Base-by-base conservation (phyloP, 2,329 filamentous ascomycete species). In the Gaeumannomyces tritici region DNA sequence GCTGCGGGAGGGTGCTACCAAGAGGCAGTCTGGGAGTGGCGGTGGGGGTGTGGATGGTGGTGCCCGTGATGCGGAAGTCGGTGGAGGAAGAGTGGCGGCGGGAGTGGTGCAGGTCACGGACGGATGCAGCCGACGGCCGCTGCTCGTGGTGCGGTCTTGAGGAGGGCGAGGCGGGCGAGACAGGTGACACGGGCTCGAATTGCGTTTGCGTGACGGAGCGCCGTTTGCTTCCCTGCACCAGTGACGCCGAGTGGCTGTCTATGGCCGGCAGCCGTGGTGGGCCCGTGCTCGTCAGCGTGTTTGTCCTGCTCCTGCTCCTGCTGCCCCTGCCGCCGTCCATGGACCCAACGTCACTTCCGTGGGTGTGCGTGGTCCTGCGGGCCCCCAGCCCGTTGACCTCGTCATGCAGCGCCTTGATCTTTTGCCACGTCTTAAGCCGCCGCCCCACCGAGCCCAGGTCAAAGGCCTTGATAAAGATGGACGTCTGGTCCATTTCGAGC, bases 401-500 rank as follows among this genome's bases (percentile, higher is more conserved):
- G 70, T 96, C 90, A 72, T 98, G 93, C 66, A 98, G 82, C 4
- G 86, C 80, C 74, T 96, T 96, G 73, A 98, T 93, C 75, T 95
- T 96, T 75, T 97, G 91, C 93, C 93, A 98, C 2, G 93, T 96
- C 74, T 96, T 96, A 65, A 98, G 77, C 65, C 93, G 84, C 63
- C 91, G 84, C 11, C 93, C 93, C 68, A 98, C 93, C 3, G 93
- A 91, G 24, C 93, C 93, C 67, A 98, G 81, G 68, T 97, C 91
- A 69, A 97, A 96, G 58, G 95, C 93, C 72, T 96, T 96, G 78
- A 98, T 88, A 73, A 97, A 96, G 21, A 98, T 81, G 54, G 95
- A 96, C 63, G 91, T 90, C 76, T 97, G 93, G 69, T 97, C 92
- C 91, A 98, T 96, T 61, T 90, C 91, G 61, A 99, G 77, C 54